Base-by-base conservation (phyloP, 2,329 filamentous ascomycete species). In the Talaromyces sp. region DNA sequence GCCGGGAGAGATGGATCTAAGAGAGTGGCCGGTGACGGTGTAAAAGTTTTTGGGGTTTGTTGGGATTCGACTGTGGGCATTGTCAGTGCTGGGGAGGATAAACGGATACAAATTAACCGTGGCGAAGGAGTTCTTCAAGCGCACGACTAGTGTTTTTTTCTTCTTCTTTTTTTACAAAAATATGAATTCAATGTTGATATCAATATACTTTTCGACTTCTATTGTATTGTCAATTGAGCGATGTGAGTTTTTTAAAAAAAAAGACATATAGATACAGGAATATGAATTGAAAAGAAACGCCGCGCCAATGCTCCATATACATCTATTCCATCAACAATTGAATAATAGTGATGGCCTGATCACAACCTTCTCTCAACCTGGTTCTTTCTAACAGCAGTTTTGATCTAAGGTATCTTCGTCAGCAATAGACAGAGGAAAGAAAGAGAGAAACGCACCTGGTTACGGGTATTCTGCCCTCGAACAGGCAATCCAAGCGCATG, bases 401-500 rank as follows among this genome's bases (percentile, higher is more conserved):
- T 79, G 68, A 85, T 85, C 84, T 86, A 47, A 5, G n/a, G 56
- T 3, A 33, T 57, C 23, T 1, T 23, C 23, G 23, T 23, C 12
- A 57, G 56, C 14, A 10, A 23, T 4, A 5, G 16, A 18, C 18
- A 31, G 27, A 7, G 12, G 5, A 16, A 28, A 16, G 47, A 14
- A 14, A 56, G 40, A 59, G 60, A 52, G 27, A 50, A 59, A 72
- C 74, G 63, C 70, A 87, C 85, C 81, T 89, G 94, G 73, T 82
- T 91, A 73, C 91, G 88, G 63, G 95, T 98, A 69, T 84, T 86
- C 79, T 99, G 95, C 68, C 95, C 95, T 68, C 95, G 85, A 59
- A 95, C 94, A 4, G 95, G 95, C 79, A 98, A 78, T 64, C 89
- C 87, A 89, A 98, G 93, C 61, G 94, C 94, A 81, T 99, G 95